Base-by-base conservation (phyloP, 495 filamentous ascomycete species). In the Glutinoglossum americanum region DNA sequence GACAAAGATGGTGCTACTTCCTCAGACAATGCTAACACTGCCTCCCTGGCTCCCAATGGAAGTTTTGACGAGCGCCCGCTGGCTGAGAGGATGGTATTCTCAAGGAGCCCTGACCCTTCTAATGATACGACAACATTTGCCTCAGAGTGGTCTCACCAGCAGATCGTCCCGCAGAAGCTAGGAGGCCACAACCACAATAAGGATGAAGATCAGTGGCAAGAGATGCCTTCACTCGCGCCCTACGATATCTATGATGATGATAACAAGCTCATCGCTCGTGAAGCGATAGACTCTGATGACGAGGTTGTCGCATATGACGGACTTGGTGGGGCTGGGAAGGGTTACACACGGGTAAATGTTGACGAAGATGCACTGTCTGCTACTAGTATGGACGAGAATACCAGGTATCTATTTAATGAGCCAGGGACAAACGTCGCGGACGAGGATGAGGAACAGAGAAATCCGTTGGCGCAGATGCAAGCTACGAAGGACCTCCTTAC, bases 311-410 rank as follows among this genome's bases (percentile, higher is more conserved):
- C 77, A 21, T 93, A 94, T 64, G 76, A 70, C 13, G 80, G 78
- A 27, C 71, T 92, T 0, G 87, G 89, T 32, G 89, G 89, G 1
- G 93, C 89, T 30, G 87, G 87, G 21, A 94, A 86, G 67, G 92
- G 92, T 1, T 99, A 99, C 66, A 97, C 92, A 9, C 76, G 86
- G 56, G 87, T 99, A 19, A 80, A 93, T 61, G 73, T 94, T 32
- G 92, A 98, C 64, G 92, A 99, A 59, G 92, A 99, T 70, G 87
- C 82, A 0, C 79, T 92, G 66, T 95, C 89, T 41, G 82, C 83
- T 48, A 97, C 87, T 11, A 95, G 89, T 70, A 80, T 99, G 81
- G 92, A 99, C 65, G 92, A 99, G 54, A 90, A 97, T 65, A 97
- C 93, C 1, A 80, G 84, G 55, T 99, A 99, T 65, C 74, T 99